Conservation (phyloP, 2,329 filamentous ascomycete genomes). For the Fusarium verrucosum region DNA sequence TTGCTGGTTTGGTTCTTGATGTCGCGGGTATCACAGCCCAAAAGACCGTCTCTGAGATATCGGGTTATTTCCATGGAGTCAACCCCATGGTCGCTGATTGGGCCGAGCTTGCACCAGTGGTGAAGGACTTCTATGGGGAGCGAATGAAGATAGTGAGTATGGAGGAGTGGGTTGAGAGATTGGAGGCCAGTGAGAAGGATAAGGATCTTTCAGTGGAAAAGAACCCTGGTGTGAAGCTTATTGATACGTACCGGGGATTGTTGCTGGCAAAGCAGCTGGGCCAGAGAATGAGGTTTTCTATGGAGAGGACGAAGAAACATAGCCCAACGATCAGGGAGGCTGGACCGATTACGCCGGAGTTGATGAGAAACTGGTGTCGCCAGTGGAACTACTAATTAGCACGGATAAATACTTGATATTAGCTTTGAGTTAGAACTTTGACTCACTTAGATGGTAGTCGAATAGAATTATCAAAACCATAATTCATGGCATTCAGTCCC, state of each 20-base stretch:
- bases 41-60: background rate
- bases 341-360: background rate
- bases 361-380: slow-evolving; percentile 12
- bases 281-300: background rate
- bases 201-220: background rate
- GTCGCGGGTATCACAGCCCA: background rate
- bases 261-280: background rate
- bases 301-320: background rate
- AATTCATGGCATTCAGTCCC: too few species aligned
- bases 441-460: too few species aligned
- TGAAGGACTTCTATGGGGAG: background rate
- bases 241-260: background rate
- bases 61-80: slow-evolving; percentile 9
- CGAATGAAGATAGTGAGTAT: background rate
- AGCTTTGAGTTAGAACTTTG: too few species aligned
- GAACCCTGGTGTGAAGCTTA: background rate
- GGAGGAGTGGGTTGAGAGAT: background rate
- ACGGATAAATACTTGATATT: too few species aligned
- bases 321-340: background rate
- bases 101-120: background rate
- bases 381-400: background rate
- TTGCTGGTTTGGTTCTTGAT: background rate
- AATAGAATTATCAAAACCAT: too few species aligned
- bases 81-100: background rate
- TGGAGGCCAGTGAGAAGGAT: background rate